Conservation (phyloP, 176 grass and related monocot genomes). For the Puccinellia tenuiflora region DNA sequence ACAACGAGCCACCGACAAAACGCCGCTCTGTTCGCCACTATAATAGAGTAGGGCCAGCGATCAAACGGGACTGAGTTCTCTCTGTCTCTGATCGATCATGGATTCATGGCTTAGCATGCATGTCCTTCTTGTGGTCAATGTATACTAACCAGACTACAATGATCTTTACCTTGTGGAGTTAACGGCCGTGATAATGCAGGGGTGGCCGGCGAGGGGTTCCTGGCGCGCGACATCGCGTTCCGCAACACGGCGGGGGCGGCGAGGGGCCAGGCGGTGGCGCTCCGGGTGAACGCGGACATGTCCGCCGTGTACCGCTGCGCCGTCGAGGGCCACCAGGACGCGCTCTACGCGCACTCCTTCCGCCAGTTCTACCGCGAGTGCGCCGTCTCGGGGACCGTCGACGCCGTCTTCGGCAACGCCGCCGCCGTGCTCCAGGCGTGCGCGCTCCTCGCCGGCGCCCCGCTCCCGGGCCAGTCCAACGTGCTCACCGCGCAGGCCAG, state of each 20-base stretch:
- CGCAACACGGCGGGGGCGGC: constrained; percentile 70
- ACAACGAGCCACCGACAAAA: neutral
- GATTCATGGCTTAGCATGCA: neutral
- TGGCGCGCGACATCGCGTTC: constrained; percentile 67
- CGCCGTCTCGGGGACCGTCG: constrained; percentile 64
- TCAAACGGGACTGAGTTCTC: neutral
- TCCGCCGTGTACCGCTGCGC: constrained; percentile 57
- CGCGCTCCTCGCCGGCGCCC: constrained; percentile 38
- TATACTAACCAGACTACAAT: neutral
- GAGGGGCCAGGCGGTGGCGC: constrained; percentile 72
- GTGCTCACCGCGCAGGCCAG: constrained; percentile 56
- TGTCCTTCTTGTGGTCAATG: neutral
- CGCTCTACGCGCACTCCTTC: constrained; percentile 80
- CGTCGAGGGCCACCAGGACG: constrained; percentile 66
- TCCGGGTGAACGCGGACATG: constrained; percentile 60
- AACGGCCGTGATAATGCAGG: constrained; percentile 26
- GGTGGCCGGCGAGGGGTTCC: constrained; percentile 61
- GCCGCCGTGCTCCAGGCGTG: constrained; percentile 80
- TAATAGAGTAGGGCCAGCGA: neutral
- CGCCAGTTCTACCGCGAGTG: constrained; percentile 91
- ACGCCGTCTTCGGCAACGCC: constrained; percentile 79
- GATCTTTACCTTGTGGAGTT: neutral
- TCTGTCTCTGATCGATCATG: neutral
- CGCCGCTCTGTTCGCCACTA: neutral
- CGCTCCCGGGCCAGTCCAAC: constrained; percentile 45